These are phyloP conservation scores for Penicillium sp. DNA, from an alignment of 2,329 filamentous ascomycete genomes.

Conservation along the genomic window DNA sequence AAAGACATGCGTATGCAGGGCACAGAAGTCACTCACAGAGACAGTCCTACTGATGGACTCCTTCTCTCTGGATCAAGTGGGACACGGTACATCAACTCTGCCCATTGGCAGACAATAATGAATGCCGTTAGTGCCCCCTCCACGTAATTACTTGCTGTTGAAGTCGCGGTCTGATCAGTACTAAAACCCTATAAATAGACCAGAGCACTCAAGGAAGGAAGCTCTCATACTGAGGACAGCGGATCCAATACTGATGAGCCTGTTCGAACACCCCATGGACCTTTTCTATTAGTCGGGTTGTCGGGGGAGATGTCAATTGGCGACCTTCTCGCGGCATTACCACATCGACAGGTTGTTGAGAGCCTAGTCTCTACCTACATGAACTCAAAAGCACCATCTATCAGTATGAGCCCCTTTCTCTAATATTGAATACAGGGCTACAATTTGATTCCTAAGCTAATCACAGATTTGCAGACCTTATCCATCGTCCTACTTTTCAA, in stretches of 20 bases:
- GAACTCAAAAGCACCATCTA: constrained; percentile 23
- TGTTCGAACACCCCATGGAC: constrained; percentile 14
- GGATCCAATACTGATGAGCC: constrained; percentile 14
- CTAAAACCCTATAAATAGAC: background rate
- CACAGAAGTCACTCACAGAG: background rate
- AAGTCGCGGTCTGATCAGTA: background rate
- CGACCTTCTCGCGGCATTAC: constrained; percentile 28
- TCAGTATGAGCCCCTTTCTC: constrained; percentile 21
- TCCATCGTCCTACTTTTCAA: constrained; percentile 21
- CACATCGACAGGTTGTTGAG: constrained; percentile 22
- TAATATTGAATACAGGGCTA: background rate
- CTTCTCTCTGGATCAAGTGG: background rate
- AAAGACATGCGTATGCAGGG: background rate
- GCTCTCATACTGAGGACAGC: background rate
- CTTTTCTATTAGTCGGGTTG: constrained; percentile 10
- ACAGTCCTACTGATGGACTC: background rate
- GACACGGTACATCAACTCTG: background rate
- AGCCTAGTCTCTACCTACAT: constrained; percentile 26
- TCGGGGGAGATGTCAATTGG: background rate
- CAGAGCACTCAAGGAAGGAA: background rate
- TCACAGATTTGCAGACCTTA: constrained; percentile 12
- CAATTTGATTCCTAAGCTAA: background rate
- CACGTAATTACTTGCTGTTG: background rate
- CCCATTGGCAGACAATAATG: background rate
- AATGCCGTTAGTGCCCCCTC: background rate